These are phyloP conservation scores for Phytophthora macrochlamydospora DNA, from an alignment of 352 stramenopile species.

Conservation along the genomic window DNA sequence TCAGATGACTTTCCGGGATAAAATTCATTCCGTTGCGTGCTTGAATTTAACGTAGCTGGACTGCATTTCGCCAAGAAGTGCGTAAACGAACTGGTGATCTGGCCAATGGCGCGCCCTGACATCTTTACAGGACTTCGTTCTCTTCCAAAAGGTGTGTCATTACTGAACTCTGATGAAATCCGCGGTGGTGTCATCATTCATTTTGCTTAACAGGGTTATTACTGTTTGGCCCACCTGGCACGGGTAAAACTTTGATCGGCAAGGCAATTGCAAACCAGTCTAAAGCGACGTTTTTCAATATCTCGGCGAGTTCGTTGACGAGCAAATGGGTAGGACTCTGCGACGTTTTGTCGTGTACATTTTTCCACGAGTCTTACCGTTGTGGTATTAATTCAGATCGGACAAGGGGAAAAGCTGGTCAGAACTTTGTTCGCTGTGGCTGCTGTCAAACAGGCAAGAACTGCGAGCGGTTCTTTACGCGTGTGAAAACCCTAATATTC, in stretches of 20 bases:
- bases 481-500: background rate
- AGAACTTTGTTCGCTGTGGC: conserved; percentile 97
- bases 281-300: conserved; percentile 99
- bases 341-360: background rate
- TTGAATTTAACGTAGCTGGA: conserved; percentile 68
- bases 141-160: conserved; percentile 81
- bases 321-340: conserved; percentile 95
- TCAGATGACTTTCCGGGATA: background rate
- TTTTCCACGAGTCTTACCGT: background rate
- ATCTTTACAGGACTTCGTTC: conserved; percentile 96
- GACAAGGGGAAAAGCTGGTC: conserved; percentile 98
- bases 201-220: conserved; percentile 78
- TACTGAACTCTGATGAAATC: background rate
- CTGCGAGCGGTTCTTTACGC: background rate
- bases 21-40: background rate
- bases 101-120: conserved; percentile 97
- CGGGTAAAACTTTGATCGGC: conserved; percentile 98
- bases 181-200: background rate
- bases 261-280: conserved; percentile 99
- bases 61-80: conserved; percentile 97
- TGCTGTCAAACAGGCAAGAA: conserved; percentile 80
- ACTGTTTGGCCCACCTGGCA: conserved; percentile 95
- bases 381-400: conserved; percentile 74
- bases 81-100: conserved; percentile 98
- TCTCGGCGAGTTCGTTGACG: conserved; percentile 98